Conservation (phyloP, 2,329 filamentous ascomycete genomes). For the Chrysoporthe puriensis region DNA sequence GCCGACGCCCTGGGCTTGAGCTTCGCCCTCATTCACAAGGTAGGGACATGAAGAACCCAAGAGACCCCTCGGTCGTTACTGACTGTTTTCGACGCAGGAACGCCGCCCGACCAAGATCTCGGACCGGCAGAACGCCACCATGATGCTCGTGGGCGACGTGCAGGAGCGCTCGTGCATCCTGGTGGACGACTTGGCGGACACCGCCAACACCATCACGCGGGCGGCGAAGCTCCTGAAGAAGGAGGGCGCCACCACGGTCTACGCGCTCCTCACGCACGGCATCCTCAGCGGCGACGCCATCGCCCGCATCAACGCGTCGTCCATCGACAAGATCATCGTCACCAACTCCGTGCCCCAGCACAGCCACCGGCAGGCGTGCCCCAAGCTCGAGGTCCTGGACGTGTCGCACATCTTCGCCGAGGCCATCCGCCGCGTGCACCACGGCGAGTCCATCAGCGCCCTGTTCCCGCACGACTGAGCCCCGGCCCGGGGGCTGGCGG, state of each 20-base stretch:
- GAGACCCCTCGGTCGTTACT: conserved; percentile 11
- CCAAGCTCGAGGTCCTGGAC: conserved; percentile 90
- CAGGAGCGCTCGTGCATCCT: conserved; percentile 76
- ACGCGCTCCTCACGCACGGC: conserved; percentile 91
- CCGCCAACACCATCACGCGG: conserved; percentile 94
- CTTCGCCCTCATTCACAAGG: conserved; percentile 97
- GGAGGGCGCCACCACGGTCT: conserved; percentile 88
- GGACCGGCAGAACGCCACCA: conserved; percentile 87
- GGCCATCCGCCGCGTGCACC: conserved; percentile 93
- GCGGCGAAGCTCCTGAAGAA: conserved; percentile 97
- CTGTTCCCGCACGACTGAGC: conserved; percentile 81
- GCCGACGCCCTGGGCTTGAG: conserved; percentile 91
- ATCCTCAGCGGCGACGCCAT: conserved; percentile 96
- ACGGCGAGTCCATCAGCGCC: conserved; percentile 96
- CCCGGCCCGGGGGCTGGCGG: not conserved
- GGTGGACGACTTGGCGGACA: conserved; percentile 93
- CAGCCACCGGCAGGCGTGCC: conserved; percentile 75
- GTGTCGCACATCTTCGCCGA: conserved; percentile 91
- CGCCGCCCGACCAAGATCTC: conserved; percentile 85
- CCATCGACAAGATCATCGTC: conserved; percentile 90
- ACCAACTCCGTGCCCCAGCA: conserved; percentile 94
- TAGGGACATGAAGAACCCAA: conserved; percentile 44
- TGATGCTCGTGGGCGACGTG: conserved; percentile 94
- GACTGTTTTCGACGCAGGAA: conserved; percentile 59
- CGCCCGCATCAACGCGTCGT: conserved; percentile 88